Percentiles rank a stretch among this genome's conserved stretches.
These are phyloP conservation scores for Hortiboletus campestris DNA, from an alignment of 768 basidiomycete genomes.

Conservation along the genomic window DNA sequence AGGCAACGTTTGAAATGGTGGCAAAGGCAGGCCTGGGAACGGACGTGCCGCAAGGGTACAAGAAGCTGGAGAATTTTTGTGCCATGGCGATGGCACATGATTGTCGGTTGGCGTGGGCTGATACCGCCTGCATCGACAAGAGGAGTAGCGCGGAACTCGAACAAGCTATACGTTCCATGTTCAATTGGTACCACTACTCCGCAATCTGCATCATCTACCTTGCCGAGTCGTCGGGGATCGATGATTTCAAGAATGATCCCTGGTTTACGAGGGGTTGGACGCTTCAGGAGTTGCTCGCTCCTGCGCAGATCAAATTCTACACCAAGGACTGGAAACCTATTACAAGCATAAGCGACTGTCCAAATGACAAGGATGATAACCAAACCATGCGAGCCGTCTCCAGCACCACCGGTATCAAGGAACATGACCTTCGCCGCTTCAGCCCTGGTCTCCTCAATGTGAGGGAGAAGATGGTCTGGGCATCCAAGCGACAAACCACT, in stretches of 20 bases:
- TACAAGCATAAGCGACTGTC: neutral
- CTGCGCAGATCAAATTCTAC: slow-evolving; percentile 5
- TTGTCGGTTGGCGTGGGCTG: slow-evolving; percentile 27
- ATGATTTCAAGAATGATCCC: neutral
- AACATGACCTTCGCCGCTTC: neutral
- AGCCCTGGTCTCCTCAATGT: slow-evolving; percentile 7
- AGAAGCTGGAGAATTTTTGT: neutral
- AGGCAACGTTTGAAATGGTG: neutral
- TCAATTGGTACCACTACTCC: slow-evolving; percentile 5
- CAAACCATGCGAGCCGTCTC: neutral
- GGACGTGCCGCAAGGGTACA: neutral
- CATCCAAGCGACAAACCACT: slow-evolving; percentile 1
- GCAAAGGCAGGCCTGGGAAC: neutral
- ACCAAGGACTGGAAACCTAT: neutral
- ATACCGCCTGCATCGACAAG: slow-evolving; percentile 28
- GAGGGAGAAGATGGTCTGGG: slow-evolving; percentile 12
- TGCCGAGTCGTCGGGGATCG: neutral
- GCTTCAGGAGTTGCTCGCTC: slow-evolving; percentile 10
- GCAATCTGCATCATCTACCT: slow-evolving; percentile 2
- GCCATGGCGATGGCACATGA: neutral
- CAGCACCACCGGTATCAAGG: neutral
- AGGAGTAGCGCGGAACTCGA: slow-evolving; percentile 8
- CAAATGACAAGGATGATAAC: slow-evolving; percentile 3
- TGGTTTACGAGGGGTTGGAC: slow-evolving; percentile 12
- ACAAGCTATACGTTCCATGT: slow-evolving; percentile 9